phyloP scores from a whole-genome alignment of 179 eudicot species.

The Beta corolliflora region DNA sequence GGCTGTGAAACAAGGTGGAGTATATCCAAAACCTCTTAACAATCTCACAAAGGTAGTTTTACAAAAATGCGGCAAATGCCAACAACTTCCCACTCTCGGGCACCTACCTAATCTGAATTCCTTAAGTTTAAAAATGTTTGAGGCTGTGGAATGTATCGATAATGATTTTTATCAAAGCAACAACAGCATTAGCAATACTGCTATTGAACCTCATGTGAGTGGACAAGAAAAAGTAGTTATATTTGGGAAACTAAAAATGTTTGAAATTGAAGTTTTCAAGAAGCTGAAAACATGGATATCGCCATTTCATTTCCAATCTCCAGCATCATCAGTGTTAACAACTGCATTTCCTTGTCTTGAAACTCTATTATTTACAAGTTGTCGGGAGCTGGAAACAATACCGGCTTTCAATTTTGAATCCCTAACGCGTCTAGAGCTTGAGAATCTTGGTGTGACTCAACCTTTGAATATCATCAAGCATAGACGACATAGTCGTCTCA shows the following conservation, averaged over 20 bases:
- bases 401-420: no score
- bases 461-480: conserved; percentile 5
- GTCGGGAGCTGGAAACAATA: not conserved
- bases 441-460: not conserved
- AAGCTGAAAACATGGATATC: conserved; percentile 8
- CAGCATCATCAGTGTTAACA: no score
- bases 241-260: not conserved
- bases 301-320: not conserved
- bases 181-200: no score
- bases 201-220: no score
- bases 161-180: no score
- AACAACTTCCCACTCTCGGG: no score
- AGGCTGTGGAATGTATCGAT: no score
- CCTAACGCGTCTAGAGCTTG: not conserved
- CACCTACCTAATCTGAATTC: no score
- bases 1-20: not conserved
- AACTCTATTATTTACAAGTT: not conserved
- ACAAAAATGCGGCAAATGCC: no score
- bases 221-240: not conserved
- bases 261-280: not conserved
- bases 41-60: no score
- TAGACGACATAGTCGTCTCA: not conserved
- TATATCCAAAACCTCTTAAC: no score
- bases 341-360: conserved; percentile 11
- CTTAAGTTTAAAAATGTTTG: no score